Conservation (phyloP, 129 eudicot genomes). For the Ambrosia artemisiifolia region DNA sequence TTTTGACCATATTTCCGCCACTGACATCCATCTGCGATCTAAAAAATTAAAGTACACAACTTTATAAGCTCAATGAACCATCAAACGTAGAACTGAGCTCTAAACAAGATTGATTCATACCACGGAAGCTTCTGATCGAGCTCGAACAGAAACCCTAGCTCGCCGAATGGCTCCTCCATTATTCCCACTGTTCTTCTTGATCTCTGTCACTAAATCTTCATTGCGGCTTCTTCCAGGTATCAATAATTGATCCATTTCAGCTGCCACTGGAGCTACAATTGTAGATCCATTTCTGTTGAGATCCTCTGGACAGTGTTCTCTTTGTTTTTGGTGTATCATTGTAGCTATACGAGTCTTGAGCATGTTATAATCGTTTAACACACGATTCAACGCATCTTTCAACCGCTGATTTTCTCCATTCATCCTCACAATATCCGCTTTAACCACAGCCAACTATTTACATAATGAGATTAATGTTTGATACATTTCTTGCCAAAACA, state of each 20-base stretch:
- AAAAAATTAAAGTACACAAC: neutral
- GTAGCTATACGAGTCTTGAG: constrained; percentile 52
- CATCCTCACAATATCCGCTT: constrained; percentile 45
- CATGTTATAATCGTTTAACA: constrained; percentile 37
- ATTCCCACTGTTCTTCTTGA: constrained; percentile 25
- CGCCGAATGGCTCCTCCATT: constrained; percentile 70
- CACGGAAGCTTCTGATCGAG: constrained; percentile 75
- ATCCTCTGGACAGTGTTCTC: constrained; percentile 11
- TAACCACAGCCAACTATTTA: constrained; percentile 37
- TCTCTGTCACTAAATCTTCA: constrained; percentile 21
- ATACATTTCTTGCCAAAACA: neutral
- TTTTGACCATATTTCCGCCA: constrained; percentile 93
- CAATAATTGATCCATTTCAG: neutral
- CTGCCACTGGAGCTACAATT: constrained; percentile 22
- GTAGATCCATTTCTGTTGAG: constrained; percentile 11
- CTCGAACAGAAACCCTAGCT: constrained; percentile 82
- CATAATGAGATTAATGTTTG: no score
- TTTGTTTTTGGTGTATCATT: constrained; percentile 36
- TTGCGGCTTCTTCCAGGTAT: no score
- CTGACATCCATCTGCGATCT: constrained; percentile 90
- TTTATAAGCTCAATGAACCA: neutral
- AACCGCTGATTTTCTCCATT: constrained; percentile 46
- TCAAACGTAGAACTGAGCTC: neutral
- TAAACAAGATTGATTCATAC: neutral
- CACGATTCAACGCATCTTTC: constrained; percentile 43